Base-by-base conservation (phyloP, 1,139 yeast genomes). In the Pichia sp. region DNA sequence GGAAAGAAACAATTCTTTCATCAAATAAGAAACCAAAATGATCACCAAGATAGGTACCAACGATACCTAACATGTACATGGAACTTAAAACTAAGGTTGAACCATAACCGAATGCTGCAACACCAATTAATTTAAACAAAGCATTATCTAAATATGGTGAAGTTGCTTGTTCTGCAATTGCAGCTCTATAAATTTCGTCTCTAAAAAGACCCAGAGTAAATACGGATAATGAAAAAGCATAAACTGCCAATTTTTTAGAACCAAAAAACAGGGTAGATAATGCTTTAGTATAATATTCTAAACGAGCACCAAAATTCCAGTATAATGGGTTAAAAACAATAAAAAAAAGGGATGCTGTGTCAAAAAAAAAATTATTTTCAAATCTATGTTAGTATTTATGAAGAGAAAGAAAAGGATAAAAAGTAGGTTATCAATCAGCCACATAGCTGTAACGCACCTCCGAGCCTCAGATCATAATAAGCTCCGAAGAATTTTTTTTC, bases 21-120 rank as follows among this genome's bases (percentile, higher is more conserved):
- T 80, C 79, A 95, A 90, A 92, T 58, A 92, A 75, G 58, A 92
- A 90, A 1, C 98, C 98, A 66, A 92, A 92, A 67, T 92, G 94
- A 65, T 92, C 98, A 33, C 98, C 98, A 51, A 92, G 70, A 61
- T 92, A 92, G 20, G 98, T 92, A 16, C 98, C 98, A 10, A 97
- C 90, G 51, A 92, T 78, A 24, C 98, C 98, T 54, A 92, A 73
- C n/a, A 85, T 83, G 70, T 80, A 92, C 97, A 92, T 92, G 33
- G 96, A 87, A 27, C 81, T 67, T 37, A 85, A 54, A 1, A 90
- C 97, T 46, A 92, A 75, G 8, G 87, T 66, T 54, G 89, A 89
- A 29, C 98, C 98, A 43, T 71, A 63, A 1, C 64, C 77, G 56
- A 89, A 84, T 49, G 58, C 68, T 12, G 54, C 64, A 34, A 59